These are phyloP conservation scores for Mycena haematopus DNA, from an alignment of 768 basidiomycete species.

Conservation along the genomic window DNA sequence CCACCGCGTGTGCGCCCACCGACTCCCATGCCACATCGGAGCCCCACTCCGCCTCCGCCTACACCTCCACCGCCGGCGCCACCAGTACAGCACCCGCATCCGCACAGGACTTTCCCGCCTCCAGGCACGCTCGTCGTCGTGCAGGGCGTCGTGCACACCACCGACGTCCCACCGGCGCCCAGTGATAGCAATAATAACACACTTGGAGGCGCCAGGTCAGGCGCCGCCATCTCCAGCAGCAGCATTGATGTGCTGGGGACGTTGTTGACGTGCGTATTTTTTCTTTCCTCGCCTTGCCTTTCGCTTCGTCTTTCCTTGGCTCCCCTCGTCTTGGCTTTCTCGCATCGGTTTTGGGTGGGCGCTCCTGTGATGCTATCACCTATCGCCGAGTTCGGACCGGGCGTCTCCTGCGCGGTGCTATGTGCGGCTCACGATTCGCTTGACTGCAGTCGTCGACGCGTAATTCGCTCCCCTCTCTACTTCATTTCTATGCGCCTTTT, in stretches of 20 bases:
- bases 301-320: not conserved
- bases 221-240: slow-evolving; percentile 61
- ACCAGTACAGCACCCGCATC: not conserved
- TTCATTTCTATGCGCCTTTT: too few relatives aligned
- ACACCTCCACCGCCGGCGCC: not conserved
- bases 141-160: slow-evolving; percentile 83
- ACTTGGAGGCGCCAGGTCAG: too few relatives aligned
- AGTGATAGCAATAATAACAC: slow-evolving; percentile 4
- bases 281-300: slow-evolving; percentile 10
- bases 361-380: too few relatives aligned
- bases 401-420: too few relatives aligned
- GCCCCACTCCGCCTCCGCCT: not conserved
- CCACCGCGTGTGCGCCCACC: slow-evolving; percentile 3
- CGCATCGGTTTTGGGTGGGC: too few relatives aligned
- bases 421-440: too few relatives aligned
- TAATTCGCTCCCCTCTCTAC: too few relatives aligned
- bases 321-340: not conserved
- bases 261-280: slow-evolving; percentile 67
- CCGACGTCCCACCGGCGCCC: slow-evolving; percentile 53
- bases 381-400: too few relatives aligned
- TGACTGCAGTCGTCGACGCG: too few relatives aligned
- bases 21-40: slow-evolving; percentile 11
- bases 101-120: slow-evolving; percentile 56
- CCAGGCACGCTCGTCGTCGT: slow-evolving; percentile 84
- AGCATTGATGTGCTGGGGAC: slow-evolving; percentile 86